Evolutionary conservation across 148 eudicot species (phyloP), one percentile per base, ranked within the genome.

Genomic region (Salicornia ramosissima): DNA sequence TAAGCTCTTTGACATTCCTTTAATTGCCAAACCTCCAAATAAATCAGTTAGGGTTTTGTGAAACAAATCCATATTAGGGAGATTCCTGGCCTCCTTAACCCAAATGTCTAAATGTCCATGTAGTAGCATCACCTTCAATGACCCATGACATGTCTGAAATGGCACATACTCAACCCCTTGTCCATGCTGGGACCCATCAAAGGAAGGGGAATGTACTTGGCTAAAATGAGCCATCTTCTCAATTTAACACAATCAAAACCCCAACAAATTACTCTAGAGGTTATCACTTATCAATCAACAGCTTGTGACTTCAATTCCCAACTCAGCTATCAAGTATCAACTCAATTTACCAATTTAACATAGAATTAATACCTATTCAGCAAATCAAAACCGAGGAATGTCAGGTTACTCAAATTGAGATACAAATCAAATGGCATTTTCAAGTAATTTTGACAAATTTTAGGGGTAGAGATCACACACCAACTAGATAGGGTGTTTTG

Each of bases 21-120:
- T 68, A 19, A 78, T 54, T 3, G 72, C 19, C 8, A 80, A 78
- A 64, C 54, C 73, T 40, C 84, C 75, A 25, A 86, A 74, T 47
- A 82, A 24, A 56, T 78, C 79, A 43, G 51, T 83, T 1, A 88
- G 56, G 59, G 71, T 86, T 57, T 83, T 83, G 74, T 88, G 96
- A 75, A 84, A 82, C 70, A 77, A 2, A 65, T 88, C 95, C 95
- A 90, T 70, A 63, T 90, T 93, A n/a, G 98, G 98, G 7, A 93
- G 86, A 61, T 88, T 86, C 58, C 72, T 88, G 16, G 96, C 98
- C 66, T 83, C 89, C 36, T 70, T 82, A 29, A 93, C 87, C 92
- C 90, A 93, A 70, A 93, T 90, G 65, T 93, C 98, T 56, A 90
- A 81, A 84, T 85, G 87, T 31, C 98, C 98, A 77, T 93, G 98